These are phyloP conservation scores for Magnaporthales sp. DNA, from an alignment of 2,329 filamentous ascomycete species.

Conservation along the genomic window DNA sequence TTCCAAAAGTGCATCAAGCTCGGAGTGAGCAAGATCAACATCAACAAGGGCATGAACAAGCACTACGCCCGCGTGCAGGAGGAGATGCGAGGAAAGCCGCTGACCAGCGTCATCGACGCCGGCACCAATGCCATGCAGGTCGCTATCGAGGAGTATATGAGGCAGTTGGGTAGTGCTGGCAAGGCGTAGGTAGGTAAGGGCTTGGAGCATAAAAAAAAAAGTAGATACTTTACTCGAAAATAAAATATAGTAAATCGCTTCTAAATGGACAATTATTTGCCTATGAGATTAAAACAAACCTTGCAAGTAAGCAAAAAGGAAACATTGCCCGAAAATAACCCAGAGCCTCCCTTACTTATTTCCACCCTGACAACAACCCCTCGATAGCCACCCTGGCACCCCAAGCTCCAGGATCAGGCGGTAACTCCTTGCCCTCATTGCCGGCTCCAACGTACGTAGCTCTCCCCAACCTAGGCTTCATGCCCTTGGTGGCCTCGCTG, in stretches of 20 bases:
- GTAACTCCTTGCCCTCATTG: conserved; percentile 34
- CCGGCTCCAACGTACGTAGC: conserved; percentile 59
- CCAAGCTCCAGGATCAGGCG: conserved; percentile 64
- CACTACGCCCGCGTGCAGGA: conserved; percentile 34
- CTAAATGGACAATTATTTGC: neutral
- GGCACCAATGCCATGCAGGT: conserved; percentile 37
- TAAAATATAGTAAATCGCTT: neutral
- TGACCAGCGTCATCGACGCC: conserved; percentile 38
- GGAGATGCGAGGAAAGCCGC: conserved; percentile 34
- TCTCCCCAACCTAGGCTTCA: conserved; percentile 56
- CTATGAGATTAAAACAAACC: neutral
- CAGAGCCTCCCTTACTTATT: neutral
- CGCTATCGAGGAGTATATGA: conserved; percentile 37
- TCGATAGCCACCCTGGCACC: conserved; percentile 52
- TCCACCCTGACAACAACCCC: conserved; percentile 20
- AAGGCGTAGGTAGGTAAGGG: conserved; percentile 23
- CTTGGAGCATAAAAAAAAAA: neutral
- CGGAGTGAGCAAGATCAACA: conserved; percentile 40
- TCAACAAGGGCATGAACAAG: conserved; percentile 43
- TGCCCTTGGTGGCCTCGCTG: conserved; percentile 53
- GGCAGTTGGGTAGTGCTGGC: conserved; percentile 34
- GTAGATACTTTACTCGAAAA: neutral
- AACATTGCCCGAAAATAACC: neutral
- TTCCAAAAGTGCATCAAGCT: conserved; percentile 33
- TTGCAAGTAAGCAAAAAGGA: too few species aligned